Conservation (phyloP, 768 basidiomycete species). For the Gloeostereum incarnatum region DNA sequence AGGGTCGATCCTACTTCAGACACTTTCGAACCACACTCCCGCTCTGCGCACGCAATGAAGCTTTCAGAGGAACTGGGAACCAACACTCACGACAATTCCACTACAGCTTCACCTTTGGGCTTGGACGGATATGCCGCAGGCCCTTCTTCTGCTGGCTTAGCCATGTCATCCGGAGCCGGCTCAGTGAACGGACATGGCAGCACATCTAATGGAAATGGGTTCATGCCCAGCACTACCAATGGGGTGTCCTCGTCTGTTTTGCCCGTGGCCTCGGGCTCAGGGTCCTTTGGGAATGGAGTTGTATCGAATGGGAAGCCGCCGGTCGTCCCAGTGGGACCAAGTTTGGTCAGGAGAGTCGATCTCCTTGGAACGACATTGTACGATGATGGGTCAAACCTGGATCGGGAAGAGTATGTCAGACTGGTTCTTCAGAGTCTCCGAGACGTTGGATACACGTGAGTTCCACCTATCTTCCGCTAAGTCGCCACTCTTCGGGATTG, state of each 20-base stretch:
- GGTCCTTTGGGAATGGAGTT: constrained; percentile 43
- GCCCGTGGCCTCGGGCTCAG: constrained; percentile 22
- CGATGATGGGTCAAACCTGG: constrained; percentile 66
- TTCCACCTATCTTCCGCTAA: constrained; percentile 9
- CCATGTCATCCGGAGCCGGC: constrained; percentile 40
- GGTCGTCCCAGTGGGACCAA: too few relatives aligned
- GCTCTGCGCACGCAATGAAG: constrained; percentile 13
- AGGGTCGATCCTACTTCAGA: constrained; percentile 39
- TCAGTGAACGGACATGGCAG: constrained; percentile 24
- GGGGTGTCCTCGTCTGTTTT: constrained; percentile 24
- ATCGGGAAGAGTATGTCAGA: constrained; percentile 87
- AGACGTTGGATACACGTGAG: constrained; percentile 77
- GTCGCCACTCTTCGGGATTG: not conserved
- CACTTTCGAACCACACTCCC: constrained; percentile 24
- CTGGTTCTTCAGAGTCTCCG: constrained; percentile 82
- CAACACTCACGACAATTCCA: constrained; percentile 14
- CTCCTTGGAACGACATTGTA: constrained; percentile 70
- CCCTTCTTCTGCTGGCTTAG: constrained; percentile 36
- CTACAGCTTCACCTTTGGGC: constrained; percentile 36
- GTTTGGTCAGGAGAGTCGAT: too few relatives aligned
- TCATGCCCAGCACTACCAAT: constrained; percentile 16
- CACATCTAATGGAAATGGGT: constrained; percentile 32
- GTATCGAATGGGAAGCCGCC: constrained; percentile 33
- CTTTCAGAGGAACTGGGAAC: too few relatives aligned
- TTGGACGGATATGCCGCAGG: constrained; percentile 38